These are phyloP conservation scores for Penstemon davidsonii DNA, from an alignment of 257 asterid species.

Conservation along the genomic window DNA sequence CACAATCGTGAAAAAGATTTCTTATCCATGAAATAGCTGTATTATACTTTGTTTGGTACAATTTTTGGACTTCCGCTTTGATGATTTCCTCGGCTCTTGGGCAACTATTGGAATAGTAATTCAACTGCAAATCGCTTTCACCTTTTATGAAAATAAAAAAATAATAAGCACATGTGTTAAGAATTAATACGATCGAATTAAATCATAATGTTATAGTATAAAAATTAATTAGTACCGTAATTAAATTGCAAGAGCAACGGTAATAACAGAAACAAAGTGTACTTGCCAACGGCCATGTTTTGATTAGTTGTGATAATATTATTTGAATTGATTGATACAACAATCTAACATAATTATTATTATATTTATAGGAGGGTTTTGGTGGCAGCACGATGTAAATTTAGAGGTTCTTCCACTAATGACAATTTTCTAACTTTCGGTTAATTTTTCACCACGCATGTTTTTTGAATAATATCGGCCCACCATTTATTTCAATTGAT, in stretches of 20 bases:
- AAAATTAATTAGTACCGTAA: constrained; percentile 1
- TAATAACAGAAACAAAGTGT: neutral
- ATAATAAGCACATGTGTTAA: too few species aligned
- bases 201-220: neutral
- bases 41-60: constrained; percentile 59
- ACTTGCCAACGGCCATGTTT: constrained; percentile 3
- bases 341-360: neutral
- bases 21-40: constrained; percentile 86
- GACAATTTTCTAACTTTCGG: neutral
- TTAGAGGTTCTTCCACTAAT: constrained; percentile 8
- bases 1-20: constrained; percentile 85
- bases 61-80: constrained; percentile 53
- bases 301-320: neutral
- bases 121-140: constrained; percentile 48
- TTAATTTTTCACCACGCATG: too few species aligned
- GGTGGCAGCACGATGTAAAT: constrained; percentile 5
- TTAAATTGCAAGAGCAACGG: constrained; percentile 3
- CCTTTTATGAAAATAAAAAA: constrained; percentile 30
- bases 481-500: too few species aligned
- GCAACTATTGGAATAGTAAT: constrained; percentile 69
- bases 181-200: too few species aligned
- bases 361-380: neutral
- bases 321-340: neutral
- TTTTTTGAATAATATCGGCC: too few species aligned
- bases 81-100: constrained; percentile 72